Conservation (phyloP, 768 basidiomycete species). For the Pseudohyphozyma bogoriensis region DNA sequence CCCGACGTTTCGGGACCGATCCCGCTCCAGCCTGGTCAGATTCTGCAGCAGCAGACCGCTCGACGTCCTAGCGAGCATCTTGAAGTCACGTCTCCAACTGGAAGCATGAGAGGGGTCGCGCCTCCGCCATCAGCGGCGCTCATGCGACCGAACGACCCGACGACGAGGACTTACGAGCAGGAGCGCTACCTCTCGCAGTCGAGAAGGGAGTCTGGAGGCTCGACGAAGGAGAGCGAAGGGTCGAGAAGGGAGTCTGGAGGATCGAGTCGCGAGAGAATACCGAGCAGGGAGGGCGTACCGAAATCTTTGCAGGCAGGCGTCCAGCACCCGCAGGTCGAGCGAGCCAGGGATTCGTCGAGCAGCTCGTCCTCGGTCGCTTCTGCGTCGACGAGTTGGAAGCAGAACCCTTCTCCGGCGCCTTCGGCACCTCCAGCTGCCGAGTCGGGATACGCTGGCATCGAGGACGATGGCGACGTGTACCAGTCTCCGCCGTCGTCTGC, state of each 20-base stretch:
- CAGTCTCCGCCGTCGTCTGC: conserved; percentile 5
- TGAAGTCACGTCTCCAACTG: no score
- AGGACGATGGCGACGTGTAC: background rate
- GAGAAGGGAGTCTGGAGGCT: no score
- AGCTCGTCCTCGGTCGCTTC: background rate
- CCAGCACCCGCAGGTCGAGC: background rate
- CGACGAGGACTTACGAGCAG: no score
- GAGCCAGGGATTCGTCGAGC: background rate
- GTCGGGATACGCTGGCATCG: conserved; percentile 18
- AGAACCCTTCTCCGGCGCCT: conserved; percentile 2
- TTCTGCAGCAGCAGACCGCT: background rate
- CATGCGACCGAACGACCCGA: background rate
- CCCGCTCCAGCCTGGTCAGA: background rate
- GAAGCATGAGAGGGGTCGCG: background rate
- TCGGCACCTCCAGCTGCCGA: no score
- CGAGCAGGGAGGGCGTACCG: background rate
- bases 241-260: no score
- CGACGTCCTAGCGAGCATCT: background rate
- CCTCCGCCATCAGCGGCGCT: background rate
- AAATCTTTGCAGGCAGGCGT: background rate
- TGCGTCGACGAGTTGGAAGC: background rate
- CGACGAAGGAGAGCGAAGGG: no score
- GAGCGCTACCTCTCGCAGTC: no score
- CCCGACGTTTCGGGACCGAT: background rate
- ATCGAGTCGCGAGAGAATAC: no score